These are phyloP conservation scores for Myriangium duriaei DNA, from an alignment of 2,329 filamentous ascomycete species.

Conservation along the genomic window DNA sequence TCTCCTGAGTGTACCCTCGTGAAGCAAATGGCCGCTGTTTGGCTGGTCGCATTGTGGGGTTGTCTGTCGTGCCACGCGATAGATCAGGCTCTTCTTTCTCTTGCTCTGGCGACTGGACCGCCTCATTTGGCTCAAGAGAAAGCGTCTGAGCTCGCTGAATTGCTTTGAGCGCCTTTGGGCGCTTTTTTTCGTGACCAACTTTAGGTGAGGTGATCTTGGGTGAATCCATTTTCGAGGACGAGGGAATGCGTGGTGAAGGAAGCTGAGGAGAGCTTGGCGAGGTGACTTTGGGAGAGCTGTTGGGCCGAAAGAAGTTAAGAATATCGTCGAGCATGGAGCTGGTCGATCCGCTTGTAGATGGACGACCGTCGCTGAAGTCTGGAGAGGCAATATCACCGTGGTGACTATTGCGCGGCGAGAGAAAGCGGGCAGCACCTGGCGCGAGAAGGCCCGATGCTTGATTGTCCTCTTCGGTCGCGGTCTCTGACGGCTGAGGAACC, in stretches of 20 bases:
- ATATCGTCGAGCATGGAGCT: constrained; percentile 37
- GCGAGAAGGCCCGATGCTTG: constrained; percentile 16
- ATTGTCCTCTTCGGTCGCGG: constrained; percentile 53
- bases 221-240: background rate
- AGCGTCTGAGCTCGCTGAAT: constrained; percentile 59
- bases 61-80: constrained; percentile 12
- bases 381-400: constrained; percentile 31
- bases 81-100: constrained; percentile 6
- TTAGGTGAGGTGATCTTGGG: background rate
- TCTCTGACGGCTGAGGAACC: constrained; percentile 58
- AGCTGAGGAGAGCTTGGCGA: background rate
- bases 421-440: background rate
- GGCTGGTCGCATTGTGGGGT: constrained; percentile 16
- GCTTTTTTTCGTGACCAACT: constrained; percentile 42
- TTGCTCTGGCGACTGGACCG: background rate
- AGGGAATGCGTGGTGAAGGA: background rate
- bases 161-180: constrained; percentile 21
- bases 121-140: constrained; percentile 17
- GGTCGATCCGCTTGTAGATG: constrained; percentile 2
- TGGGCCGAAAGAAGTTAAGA: constrained; percentile 61
- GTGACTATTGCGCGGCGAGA: constrained; percentile 3
- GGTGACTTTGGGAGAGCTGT: constrained; percentile 51
- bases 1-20: constrained; percentile 39
- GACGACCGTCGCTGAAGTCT: background rate
- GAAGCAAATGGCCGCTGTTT: constrained; percentile 32